phyloP scores from a whole-genome alignment of 768 basidiomycete genomes.

The Boletus sp. region DNA sequence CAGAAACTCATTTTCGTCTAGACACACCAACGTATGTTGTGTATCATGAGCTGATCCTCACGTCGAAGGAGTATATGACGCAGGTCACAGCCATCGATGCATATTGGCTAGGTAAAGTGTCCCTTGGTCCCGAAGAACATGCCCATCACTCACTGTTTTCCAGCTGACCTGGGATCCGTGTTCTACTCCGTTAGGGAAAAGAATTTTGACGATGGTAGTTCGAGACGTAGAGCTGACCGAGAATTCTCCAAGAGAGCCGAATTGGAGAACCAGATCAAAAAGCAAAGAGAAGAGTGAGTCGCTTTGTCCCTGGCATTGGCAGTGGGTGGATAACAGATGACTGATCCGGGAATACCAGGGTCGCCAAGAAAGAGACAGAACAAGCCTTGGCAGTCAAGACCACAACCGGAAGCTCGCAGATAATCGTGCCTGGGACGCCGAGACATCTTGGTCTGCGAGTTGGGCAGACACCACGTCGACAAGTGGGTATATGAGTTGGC shows the following conservation, averaged over 20 bases:
- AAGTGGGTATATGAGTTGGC: constrained; percentile 57
- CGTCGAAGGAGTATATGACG: constrained; percentile 98
- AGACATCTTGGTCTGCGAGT: constrained; percentile 66
- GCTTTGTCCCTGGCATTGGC: neutral
- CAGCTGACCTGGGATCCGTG: constrained; percentile 92
- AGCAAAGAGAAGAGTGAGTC: constrained; percentile 65
- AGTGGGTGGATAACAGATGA: constrained; percentile 8
- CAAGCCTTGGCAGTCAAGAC: constrained; percentile 56
- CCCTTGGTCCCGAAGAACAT: neutral
- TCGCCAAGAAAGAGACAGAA: constrained; percentile 61
- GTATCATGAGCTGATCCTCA: constrained; percentile 94
- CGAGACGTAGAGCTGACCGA: constrained; percentile 72
- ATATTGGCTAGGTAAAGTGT: constrained; percentile 85
- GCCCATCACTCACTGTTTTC: constrained; percentile 5
- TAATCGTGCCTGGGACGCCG: constrained; percentile 81
- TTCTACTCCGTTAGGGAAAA: constrained; percentile 99
- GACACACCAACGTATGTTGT: constrained; percentile 96
- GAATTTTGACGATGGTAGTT: constrained; percentile 89
- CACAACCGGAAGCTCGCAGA: constrained; percentile 55
- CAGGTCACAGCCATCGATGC: constrained; percentile 98
- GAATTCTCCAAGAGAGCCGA: constrained; percentile 93
- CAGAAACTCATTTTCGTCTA: constrained; percentile 29
- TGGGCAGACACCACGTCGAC: constrained; percentile 72
- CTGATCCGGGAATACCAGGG: constrained; percentile 37
- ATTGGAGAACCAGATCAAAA: constrained; percentile 88